These are phyloP conservation scores for Candida labiduridarum DNA, from an alignment of 1,139 yeast genomes.

Conservation along the genomic window DNA sequence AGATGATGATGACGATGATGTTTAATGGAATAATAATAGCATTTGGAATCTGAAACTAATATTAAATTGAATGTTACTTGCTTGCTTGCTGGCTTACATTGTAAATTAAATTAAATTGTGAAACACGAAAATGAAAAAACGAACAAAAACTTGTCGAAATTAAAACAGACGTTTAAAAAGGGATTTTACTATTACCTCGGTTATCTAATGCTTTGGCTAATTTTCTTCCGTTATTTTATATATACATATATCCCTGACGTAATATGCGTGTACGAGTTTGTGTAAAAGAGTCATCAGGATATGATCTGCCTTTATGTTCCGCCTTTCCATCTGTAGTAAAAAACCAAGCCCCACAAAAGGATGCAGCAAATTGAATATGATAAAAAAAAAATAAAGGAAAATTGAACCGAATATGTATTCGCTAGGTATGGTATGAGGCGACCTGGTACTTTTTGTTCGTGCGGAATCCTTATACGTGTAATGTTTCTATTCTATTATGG, in stretches of 20 bases:
- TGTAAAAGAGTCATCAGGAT: background rate
- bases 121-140: too few species aligned
- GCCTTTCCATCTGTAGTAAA: background rate
- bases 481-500: too few species aligned
- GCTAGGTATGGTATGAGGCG: background rate
- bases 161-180: too few species aligned
- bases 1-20: background rate
- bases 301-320: background rate
- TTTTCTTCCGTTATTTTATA: too few species aligned
- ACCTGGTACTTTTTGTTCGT: background rate
- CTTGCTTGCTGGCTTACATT: background rate
- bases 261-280: background rate
- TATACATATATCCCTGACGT: too few species aligned
- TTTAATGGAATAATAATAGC: background rate
- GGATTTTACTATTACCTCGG: too few species aligned
- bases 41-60: too few species aligned
- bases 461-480: too few species aligned
- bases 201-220: too few species aligned
- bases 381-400: background rate
- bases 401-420: background rate
- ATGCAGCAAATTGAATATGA: background rate
- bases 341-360: background rate
- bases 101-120: too few species aligned
- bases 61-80: background rate
- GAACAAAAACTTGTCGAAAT: too few species aligned